A percentile compares a stretch with the other conserved stretches of the same genome.
These are phyloP conservation scores for Nannizzia gypsea DNA, from an alignment of 2,329 filamentous ascomycete species.

Conservation along the genomic window DNA sequence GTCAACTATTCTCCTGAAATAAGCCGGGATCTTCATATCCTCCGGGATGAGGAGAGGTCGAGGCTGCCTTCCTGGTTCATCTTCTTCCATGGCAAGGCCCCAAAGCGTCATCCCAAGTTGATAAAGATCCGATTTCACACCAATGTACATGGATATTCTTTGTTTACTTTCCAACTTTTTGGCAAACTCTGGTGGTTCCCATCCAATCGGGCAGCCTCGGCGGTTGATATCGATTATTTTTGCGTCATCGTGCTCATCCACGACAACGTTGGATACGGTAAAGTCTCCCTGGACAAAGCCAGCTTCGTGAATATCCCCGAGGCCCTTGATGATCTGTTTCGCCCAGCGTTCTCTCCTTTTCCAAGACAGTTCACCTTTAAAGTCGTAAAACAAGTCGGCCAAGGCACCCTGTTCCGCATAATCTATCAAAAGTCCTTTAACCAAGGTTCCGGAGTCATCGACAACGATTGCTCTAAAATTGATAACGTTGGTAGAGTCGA, in stretches of 20 bases:
- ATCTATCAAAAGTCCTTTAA: slow-evolving; percentile 82
- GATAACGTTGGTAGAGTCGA: slow-evolving; percentile 64
- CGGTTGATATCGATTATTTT: slow-evolving; percentile 99
- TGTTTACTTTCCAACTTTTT: slow-evolving; percentile 77
- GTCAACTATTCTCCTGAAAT: slow-evolving; percentile 64
- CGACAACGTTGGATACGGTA: slow-evolving; percentile 91
- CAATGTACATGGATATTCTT: slow-evolving; percentile 91
- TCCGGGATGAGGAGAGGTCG: slow-evolving; percentile 54
- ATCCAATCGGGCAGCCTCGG: slow-evolving; percentile 90
- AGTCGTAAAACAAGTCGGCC: slow-evolving; percentile 82
- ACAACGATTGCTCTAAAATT: slow-evolving; percentile 78
- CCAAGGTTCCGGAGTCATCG: slow-evolving; percentile 57
- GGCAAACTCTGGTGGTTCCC: slow-evolving; percentile 89
- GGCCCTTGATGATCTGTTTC: slow-evolving; percentile 73
- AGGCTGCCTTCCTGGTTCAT: slow-evolving; percentile 73
- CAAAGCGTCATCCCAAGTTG: slow-evolving; percentile 96
- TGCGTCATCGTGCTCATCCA: slow-evolving; percentile 70
- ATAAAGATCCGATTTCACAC: slow-evolving; percentile 91
- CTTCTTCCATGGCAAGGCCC: slow-evolving; percentile 74
- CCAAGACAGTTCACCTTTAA: slow-evolving; percentile 54
- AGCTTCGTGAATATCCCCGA: slow-evolving; percentile 86
- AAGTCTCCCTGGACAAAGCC: slow-evolving; percentile 98
- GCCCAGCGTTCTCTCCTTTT: slow-evolving; percentile 72
- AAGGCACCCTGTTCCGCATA: slow-evolving; percentile 79
- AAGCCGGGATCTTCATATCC: slow-evolving; percentile 53